Percentiles rank a stretch among this genome's conserved stretches.
These are phyloP conservation scores for Mucor racemosus DNA, from an alignment of 371 early-diverging fungal species.

Conservation along the genomic window DNA sequence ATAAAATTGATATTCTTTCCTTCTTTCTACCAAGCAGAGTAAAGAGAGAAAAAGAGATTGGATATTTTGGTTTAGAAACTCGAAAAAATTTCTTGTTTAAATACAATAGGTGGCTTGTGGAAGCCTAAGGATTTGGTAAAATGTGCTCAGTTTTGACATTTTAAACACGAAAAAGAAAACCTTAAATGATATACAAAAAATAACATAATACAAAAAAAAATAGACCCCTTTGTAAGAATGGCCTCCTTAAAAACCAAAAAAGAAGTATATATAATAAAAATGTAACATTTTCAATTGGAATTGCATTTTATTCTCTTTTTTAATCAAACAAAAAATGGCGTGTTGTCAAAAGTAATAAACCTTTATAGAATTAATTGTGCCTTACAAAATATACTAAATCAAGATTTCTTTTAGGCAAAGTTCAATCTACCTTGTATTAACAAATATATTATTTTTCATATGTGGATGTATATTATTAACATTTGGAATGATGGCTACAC, in stretches of 20 bases:
- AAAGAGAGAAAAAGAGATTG: slow-evolving; percentile 1
- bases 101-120: slow-evolving; percentile 12
- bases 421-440: slow-evolving; percentile 34
- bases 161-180: not conserved
- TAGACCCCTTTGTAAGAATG: not conserved
- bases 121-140: no score
- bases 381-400: not conserved
- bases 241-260: slow-evolving; percentile 1
- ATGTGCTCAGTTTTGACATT: not conserved
- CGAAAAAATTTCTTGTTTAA: slow-evolving; percentile 10
- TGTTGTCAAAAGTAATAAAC: slow-evolving; percentile 49
- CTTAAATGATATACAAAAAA: not conserved
- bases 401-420: slow-evolving; percentile 32
- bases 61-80: slow-evolving; percentile 6
- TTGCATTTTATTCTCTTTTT: slow-evolving; percentile 4
- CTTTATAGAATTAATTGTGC: not conserved
- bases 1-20: not conserved
- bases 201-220: not conserved
- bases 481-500: slow-evolving; percentile 43
- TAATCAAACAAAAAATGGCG: slow-evolving; percentile 22
- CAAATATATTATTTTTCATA: slow-evolving; percentile 39
- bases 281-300: not conserved
- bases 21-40: not conserved
- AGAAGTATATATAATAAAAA: not conserved
- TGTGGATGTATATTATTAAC: slow-evolving; percentile 40